These are phyloP conservation scores for Penicillium bovifimosum DNA, from an alignment of 495 filamentous ascomycete genomes.

Conservation along the genomic window DNA sequence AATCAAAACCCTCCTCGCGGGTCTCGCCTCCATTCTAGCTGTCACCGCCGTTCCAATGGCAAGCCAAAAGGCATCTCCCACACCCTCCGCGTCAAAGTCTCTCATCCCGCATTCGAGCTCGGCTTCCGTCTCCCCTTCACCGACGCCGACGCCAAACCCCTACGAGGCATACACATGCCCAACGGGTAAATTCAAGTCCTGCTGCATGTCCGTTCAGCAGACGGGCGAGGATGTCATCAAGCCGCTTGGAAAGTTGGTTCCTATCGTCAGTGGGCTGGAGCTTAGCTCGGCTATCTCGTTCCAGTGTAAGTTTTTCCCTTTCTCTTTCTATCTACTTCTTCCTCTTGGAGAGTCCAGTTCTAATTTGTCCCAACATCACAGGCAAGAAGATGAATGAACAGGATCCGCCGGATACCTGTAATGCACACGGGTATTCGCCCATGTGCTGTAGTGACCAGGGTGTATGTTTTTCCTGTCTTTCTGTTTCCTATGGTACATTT, in stretches of 20 bases:
- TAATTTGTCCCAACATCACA: neutral
- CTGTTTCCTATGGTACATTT: neutral
- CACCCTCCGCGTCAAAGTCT: slow-evolving; percentile 1
- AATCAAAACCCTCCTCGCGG: slow-evolving; percentile 5
- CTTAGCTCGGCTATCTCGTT: slow-evolving; percentile 24
- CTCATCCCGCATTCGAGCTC: neutral
- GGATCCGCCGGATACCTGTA: slow-evolving; percentile 17
- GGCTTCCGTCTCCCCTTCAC: neutral
- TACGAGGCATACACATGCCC: slow-evolving; percentile 23
- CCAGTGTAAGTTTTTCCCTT: slow-evolving; percentile 24
- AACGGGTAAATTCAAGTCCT: slow-evolving; percentile 20
- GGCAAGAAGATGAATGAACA: slow-evolving; percentile 19
- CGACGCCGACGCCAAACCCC: neutral
- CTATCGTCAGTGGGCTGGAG: slow-evolving; percentile 19
- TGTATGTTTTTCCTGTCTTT: slow-evolving; percentile 12
- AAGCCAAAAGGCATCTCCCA: slow-evolving; percentile 2
- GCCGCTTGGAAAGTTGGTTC: slow-evolving; percentile 21
- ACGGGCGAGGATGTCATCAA: slow-evolving; percentile 15
- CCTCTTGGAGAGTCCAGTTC: neutral
- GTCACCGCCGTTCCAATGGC: slow-evolving; percentile 10
- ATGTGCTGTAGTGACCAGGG: slow-evolving; percentile 29
- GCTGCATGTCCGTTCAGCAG: slow-evolving; percentile 27
- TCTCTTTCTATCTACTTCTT: neutral
- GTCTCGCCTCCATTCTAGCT: slow-evolving; percentile 9
- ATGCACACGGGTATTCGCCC: slow-evolving; percentile 11